These are phyloP conservation scores for Nannochloris sp. DNA, from an alignment of 139 green algal species.

Conservation along the genomic window DNA sequence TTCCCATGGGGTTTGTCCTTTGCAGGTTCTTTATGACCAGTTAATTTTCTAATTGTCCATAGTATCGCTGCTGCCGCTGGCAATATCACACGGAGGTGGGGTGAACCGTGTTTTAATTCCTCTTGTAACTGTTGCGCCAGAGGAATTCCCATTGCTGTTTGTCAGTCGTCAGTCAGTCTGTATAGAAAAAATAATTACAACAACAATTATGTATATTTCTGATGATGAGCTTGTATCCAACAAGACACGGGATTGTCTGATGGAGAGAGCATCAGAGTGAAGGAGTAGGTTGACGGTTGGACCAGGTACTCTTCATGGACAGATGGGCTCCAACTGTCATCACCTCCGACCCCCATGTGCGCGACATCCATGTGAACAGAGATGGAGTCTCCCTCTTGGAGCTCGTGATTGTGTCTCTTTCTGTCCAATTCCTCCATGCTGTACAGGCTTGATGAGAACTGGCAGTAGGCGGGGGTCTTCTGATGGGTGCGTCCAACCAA, in stretches of 20 bases:
- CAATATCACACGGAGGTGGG: slow-evolving; percentile 7
- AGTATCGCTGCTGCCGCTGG: slow-evolving; percentile 6
- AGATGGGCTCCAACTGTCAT: slow-evolving; percentile 86
- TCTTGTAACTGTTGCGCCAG: slow-evolving; percentile 14
- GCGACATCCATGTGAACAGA: slow-evolving; percentile 73
- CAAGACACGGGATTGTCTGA: no score
- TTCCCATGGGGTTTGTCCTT: not conserved
- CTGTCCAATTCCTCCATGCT: slow-evolving; percentile 31
- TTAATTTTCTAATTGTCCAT: slow-evolving; percentile 6
- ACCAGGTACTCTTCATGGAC: slow-evolving; percentile 36
- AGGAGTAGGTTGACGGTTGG: slow-evolving; percentile 7
- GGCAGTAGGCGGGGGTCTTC: slow-evolving; percentile 4
- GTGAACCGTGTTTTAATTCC: slow-evolving; percentile 2
- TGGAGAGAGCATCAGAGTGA: not conserved
- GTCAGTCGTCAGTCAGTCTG: no score
- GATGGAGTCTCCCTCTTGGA: slow-evolving; percentile 25
- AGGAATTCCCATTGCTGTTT: not conserved
- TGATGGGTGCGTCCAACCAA: not conserved
- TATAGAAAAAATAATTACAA: no score
- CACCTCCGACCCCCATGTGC: slow-evolving; percentile 90
- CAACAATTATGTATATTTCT: no score
- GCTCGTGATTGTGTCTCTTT: slow-evolving; percentile 61
- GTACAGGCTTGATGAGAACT: slow-evolving; percentile 31
- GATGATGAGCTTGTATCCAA: no score
- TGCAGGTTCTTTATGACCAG: not conserved